These are phyloP conservation scores for Polysphondylium violaceum DNA, from an alignment of 78 protist genomes.

Conservation along the genomic window DNA sequence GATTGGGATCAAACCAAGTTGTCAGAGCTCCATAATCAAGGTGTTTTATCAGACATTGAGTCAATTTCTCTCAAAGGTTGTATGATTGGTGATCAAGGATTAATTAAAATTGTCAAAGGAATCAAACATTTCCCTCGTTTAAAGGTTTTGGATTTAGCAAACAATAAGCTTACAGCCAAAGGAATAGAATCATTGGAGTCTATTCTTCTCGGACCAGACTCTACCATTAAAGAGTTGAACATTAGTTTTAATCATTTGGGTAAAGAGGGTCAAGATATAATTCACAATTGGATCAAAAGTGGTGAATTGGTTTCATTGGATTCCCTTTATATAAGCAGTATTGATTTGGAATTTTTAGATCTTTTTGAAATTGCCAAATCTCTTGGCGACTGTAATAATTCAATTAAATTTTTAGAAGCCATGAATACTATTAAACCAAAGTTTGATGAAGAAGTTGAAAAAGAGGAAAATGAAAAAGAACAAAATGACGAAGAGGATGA, in stretches of 20 bases:
- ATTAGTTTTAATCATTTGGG: conserved; percentile 32
- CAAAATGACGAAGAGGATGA: background rate
- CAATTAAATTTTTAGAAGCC: conserved; percentile 5
- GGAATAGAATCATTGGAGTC: background rate
- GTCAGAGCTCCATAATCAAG: background rate
- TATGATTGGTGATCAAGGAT: conserved; percentile 40
- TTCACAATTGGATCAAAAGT: conserved; percentile 2
- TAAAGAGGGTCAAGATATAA: background rate
- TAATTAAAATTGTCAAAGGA: background rate
- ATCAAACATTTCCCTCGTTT: conserved; percentile 3
- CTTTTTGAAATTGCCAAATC: background rate
- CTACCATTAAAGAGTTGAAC: background rate
- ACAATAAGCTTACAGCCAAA: background rate
- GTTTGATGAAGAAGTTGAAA: background rate
- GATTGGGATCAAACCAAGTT: background rate
- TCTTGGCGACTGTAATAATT: background rate
- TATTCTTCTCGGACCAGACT: background rate
- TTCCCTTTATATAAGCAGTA: conserved; percentile 2
- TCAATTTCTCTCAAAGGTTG: conserved; percentile 21
- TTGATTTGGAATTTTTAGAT: conserved; percentile 6
- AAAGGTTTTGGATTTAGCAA: conserved; percentile 26
- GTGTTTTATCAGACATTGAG: background rate
- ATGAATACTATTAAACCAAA: too few relatives aligned
- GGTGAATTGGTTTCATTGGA: background rate
- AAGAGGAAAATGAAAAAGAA: background rate